phyloP scores from a whole-genome alignment of 148 eudicot species.

The Dianthus caryophyllus region DNA sequence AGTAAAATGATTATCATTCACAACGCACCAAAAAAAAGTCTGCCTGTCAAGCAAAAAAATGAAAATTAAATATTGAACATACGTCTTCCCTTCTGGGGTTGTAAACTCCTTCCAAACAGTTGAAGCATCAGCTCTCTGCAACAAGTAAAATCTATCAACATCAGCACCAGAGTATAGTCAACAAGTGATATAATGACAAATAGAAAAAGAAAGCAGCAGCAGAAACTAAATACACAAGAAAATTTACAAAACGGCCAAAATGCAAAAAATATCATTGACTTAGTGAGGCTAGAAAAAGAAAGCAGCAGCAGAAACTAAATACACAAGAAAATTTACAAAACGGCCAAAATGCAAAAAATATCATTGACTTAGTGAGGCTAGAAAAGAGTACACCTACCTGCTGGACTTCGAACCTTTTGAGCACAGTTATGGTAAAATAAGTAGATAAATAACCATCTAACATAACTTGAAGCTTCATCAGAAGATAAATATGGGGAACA shows the following conservation, averaged over 20 bases:
- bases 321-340: neutral
- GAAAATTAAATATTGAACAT: conserved; percentile 24
- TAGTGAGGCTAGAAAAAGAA: neutral
- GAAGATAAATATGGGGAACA: neutral
- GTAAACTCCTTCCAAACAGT: conserved; percentile 99
- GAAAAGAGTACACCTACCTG: neutral
- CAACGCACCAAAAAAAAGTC: neutral
- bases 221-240: too few relatives aligned
- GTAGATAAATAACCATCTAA: conserved; percentile 2
- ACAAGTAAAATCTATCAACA: conserved; percentile 23
- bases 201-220: too few relatives aligned
- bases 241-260: neutral
- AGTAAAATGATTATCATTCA: conserved; percentile 10
- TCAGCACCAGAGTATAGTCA: neutral
- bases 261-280: neutral
- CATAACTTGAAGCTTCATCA: neutral
- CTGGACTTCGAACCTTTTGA: neutral
- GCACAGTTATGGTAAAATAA: neutral
- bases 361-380: neutral
- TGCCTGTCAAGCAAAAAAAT: neutral
- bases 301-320: neutral
- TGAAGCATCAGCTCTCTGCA: conserved; percentile 95
- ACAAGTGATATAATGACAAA: neutral
- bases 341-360: neutral
- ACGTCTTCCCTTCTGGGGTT: conserved; percentile 84